Evolutionary conservation across 2,329 filamentous ascomycete species (phyloP).

Genomic region (Lasiodiplodia hormozganensis): DNA sequence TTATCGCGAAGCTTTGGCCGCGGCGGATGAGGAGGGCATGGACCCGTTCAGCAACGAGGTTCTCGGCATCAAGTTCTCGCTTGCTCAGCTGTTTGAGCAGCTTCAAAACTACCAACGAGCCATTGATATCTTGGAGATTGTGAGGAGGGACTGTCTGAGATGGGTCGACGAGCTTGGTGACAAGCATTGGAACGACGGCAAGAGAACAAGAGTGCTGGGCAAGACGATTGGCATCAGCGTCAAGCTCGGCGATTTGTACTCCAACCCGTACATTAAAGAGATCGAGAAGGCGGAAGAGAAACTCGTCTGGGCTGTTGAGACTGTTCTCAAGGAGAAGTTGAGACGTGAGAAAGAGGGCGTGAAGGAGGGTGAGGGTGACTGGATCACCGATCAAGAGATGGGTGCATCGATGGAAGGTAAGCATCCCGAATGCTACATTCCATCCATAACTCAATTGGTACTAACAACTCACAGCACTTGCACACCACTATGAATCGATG

Average conservation of each 20-base stretch:
- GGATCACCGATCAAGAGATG: constrained; percentile 74
- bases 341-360: constrained; percentile 71
- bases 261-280: constrained; percentile 76
- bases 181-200: constrained; percentile 48
- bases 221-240: constrained; percentile 78
- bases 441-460: neutral
- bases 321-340: constrained; percentile 75
- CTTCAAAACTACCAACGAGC: constrained; percentile 73
- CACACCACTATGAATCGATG: constrained; percentile 74
- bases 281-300: constrained; percentile 75
- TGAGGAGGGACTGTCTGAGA: constrained; percentile 70
- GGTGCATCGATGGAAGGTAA: constrained; percentile 75
- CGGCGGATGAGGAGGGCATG: constrained; percentile 75
- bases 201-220: constrained; percentile 71
- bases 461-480: constrained; percentile 65
- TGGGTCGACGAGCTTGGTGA: constrained; percentile 56
- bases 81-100: constrained; percentile 81
- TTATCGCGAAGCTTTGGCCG: constrained; percentile 79
- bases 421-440: constrained; percentile 32
- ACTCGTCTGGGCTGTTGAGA: constrained; percentile 82
- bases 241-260: constrained; percentile 85
- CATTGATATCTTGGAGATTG: constrained; percentile 78
- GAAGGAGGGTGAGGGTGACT: constrained; percentile 73
- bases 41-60: constrained; percentile 92
- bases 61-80: constrained; percentile 83